Evolutionary conservation across 805 yeast species (phyloP).

Genomic region (Pichia insulana): DNA sequence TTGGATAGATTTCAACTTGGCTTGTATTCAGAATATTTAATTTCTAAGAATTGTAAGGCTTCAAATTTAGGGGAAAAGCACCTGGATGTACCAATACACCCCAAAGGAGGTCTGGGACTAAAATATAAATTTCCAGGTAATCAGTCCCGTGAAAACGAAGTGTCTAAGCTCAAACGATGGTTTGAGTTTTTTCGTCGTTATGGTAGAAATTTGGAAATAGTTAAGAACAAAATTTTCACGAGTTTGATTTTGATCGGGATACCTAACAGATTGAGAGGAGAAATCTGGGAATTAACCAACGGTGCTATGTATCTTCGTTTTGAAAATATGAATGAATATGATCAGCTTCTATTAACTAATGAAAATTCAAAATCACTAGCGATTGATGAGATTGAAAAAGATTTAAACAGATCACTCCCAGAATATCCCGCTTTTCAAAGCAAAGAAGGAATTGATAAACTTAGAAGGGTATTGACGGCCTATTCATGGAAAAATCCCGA

Average conservation of each 20-base stretch:
- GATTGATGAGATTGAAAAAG: constrained; percentile 94
- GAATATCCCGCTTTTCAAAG: constrained; percentile 92
- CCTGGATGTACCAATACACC: constrained; percentile 42
- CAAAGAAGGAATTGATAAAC: constrained; percentile 73
- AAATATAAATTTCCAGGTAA: constrained; percentile 86
- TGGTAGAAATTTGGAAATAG: constrained; percentile 75
- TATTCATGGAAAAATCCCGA: constrained; percentile 97
- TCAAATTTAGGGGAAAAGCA: constrained; percentile 12
- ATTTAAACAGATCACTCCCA: constrained; percentile 86
- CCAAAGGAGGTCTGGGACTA: constrained; percentile 82
- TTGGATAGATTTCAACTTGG: constrained; percentile 59
- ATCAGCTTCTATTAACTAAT: constrained; percentile 48
- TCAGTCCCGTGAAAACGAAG: constrained; percentile 47
- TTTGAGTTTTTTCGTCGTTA: constrained; percentile 77
- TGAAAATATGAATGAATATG: constrained; percentile 53
- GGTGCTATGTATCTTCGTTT: constrained; percentile 77
- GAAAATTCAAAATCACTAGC: constrained; percentile 66
- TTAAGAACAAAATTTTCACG: constrained; percentile 68
- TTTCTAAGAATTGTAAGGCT: constrained; percentile 47
- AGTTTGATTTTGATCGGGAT: constrained; percentile 83
- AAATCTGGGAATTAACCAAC: constrained; percentile 86
- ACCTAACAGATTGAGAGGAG: constrained; percentile 93
- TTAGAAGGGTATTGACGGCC: constrained; percentile 84
- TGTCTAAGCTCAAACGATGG: constrained; percentile 82
- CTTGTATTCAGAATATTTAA: constrained; percentile 77